Evolutionary conservation across 371 early-diverging fungal species (phyloP).

Genomic region (Apophysomyces variabilis): DNA sequence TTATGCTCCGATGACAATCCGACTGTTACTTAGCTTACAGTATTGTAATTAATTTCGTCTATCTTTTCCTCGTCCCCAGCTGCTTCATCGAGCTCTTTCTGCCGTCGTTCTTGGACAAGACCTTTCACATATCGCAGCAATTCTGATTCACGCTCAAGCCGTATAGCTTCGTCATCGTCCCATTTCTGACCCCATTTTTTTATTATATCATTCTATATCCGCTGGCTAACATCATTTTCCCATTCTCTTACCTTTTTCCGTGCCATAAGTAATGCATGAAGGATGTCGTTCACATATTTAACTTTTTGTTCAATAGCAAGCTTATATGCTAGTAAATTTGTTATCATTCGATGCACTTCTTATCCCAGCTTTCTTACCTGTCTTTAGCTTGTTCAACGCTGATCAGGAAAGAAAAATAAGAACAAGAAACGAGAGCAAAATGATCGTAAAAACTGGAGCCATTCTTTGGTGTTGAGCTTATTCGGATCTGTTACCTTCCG

Average conservation of each 20-base stretch:
- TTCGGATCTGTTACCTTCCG: slow-evolving; percentile 37
- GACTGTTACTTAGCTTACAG: slow-evolving; percentile 23
- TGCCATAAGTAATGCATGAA: slow-evolving; percentile 57
- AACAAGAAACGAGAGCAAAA: not conserved
- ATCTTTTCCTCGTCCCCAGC: slow-evolving; percentile 34
- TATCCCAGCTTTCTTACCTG: slow-evolving; percentile 36
- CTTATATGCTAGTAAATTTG: slow-evolving; percentile 43
- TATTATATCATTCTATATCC: not conserved
- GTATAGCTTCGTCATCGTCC: slow-evolving; percentile 65
- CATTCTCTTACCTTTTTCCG: slow-evolving; percentile 46
- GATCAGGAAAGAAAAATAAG: not conserved
- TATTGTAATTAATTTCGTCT: slow-evolving; percentile 45
- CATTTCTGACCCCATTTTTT: slow-evolving; percentile 46
- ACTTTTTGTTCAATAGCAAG: slow-evolving; percentile 63
- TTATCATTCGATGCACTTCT: not conserved
- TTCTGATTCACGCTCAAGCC: slow-evolving; percentile 65
- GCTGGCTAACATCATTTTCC: not conserved
- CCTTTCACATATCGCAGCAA: slow-evolving; percentile 63
- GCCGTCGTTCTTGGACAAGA: slow-evolving; percentile 62
- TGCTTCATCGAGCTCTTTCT: slow-evolving; percentile 27
- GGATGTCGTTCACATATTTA: slow-evolving; percentile 62
- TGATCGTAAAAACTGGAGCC: not conserved
- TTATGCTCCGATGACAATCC: not conserved
- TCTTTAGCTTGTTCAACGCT: slow-evolving; percentile 61
- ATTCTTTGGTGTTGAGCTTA: not conserved